Conservation (phyloP, 257 asterid genomes). For the Nemophila menziesii region DNA sequence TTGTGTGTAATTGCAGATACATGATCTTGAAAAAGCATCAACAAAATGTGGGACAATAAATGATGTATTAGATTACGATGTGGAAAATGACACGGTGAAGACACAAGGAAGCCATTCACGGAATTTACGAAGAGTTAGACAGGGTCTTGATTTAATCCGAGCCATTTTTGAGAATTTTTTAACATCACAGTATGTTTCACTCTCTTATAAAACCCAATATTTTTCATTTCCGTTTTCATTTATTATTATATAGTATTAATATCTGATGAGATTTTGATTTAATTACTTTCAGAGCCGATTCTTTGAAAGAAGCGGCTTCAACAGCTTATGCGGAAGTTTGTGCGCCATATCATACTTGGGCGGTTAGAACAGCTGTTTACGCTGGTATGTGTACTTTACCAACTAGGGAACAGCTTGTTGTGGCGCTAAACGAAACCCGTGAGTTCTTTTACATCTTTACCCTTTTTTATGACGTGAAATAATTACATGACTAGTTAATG, state of each 20-base stretch:
- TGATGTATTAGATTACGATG: slow-evolving; percentile 49
- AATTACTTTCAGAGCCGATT: slow-evolving; percentile 33
- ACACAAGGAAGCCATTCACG: slow-evolving; percentile 81
- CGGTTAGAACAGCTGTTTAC: slow-evolving; percentile 79
- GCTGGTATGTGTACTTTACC: slow-evolving; percentile 99
- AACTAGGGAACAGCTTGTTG: slow-evolving; percentile 69
- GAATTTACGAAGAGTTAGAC: slow-evolving; percentile 85
- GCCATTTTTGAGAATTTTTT: slow-evolving; percentile 70
- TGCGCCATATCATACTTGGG: slow-evolving; percentile 93
- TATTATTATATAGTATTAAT: not conserved
- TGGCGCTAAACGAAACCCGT: slow-evolving; percentile 77
- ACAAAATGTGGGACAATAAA: slow-evolving; percentile 37
- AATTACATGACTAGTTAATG: not conserved
- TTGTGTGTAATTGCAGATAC: slow-evolving; percentile 32
- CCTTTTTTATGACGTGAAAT: not conserved
- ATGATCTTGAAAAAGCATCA: slow-evolving; percentile 62
- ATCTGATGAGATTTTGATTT: not conserved
- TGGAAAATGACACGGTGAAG: slow-evolving; percentile 48
- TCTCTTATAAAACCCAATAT: slow-evolving; percentile 5
- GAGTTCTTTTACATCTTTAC: slow-evolving; percentile 14
- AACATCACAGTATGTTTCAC: slow-evolving; percentile 53
- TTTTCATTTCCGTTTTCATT: not conserved
- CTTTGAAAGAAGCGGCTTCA: slow-evolving; percentile 76
- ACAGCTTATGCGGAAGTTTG: slow-evolving; percentile 71
- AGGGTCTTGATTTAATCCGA: slow-evolving; percentile 91